A percentile compares a stretch with the other conserved stretches of the same genome.
Conservation (phyloP, 257 asterid species). For the Salvia splendens region DNA sequence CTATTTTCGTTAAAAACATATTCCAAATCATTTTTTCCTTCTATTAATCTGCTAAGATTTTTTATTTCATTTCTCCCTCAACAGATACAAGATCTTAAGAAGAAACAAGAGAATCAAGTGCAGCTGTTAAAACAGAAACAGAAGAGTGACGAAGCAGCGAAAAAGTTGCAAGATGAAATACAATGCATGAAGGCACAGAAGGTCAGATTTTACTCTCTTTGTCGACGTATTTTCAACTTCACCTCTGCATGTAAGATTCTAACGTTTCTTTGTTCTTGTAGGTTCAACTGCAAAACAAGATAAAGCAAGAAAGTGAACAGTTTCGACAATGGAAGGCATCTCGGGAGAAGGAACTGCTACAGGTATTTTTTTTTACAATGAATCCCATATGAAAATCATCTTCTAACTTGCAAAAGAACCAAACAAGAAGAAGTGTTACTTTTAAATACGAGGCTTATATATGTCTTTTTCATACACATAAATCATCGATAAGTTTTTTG, state of each 20-base stretch:
- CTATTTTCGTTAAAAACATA: background rate
- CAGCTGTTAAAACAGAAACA: constrained; percentile 92
- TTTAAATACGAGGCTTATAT: background rate
- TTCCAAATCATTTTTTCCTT: background rate
- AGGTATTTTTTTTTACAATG: constrained; percentile 49
- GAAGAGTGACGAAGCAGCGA: constrained; percentile 97
- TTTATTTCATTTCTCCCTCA: constrained; percentile 9
- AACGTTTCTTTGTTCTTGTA: constrained; percentile 35
- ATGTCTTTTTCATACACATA: background rate
- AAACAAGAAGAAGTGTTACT: background rate
- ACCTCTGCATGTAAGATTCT: constrained; percentile 24
- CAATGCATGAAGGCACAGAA: constrained; percentile 95
- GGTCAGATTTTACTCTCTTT: constrained; percentile 46
- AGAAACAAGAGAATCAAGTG: constrained; percentile 96
- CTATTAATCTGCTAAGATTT: constrained; percentile 10
- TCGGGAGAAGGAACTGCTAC: constrained; percentile 90
- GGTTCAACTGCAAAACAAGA: constrained; percentile 96
- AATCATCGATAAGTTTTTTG: background rate
- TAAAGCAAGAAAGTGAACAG: constrained; percentile 97
- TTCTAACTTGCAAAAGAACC: background rate
- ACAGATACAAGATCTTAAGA: constrained; percentile 97
- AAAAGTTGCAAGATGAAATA: constrained; percentile 88
- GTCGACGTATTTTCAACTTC: constrained; percentile 3
- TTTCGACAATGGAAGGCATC: constrained; percentile 99
- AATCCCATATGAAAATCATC: background rate